Conservation (phyloP, 495 filamentous ascomycete genomes). For the Letharia columbiana region DNA sequence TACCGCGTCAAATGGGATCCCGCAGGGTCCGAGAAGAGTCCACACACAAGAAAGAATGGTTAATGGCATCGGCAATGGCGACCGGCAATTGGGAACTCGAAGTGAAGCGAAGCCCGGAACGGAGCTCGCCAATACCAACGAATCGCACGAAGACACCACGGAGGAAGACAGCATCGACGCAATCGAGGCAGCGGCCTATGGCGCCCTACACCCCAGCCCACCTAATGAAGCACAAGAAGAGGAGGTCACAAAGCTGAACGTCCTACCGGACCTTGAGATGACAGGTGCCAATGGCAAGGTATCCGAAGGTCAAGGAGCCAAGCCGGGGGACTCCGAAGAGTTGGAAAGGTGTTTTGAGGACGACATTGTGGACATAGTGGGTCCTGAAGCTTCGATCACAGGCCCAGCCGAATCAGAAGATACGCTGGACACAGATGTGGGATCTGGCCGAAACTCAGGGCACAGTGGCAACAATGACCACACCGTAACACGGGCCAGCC, state of each 20-base stretch:
- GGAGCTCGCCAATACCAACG: not conserved
- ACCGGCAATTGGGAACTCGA: not conserved
- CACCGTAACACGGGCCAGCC: not conserved
- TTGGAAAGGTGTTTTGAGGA: slow-evolving; percentile 5
- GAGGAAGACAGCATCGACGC: slow-evolving; percentile 9
- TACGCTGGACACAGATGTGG: not conserved
- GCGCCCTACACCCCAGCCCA: slow-evolving; percentile 6
- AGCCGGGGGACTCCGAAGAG: not conserved
- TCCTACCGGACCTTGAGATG: not conserved
- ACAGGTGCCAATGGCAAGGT: not conserved
- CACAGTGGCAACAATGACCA: not conserved
- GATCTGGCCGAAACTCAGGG: not conserved
- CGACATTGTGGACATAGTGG: slow-evolving; percentile 1
- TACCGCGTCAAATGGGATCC: not conserved
- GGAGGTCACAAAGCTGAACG: not conserved
- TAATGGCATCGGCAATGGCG: slow-evolving; percentile 6
- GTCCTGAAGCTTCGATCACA: slow-evolving; percentile 1
- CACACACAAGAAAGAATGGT: not conserved
- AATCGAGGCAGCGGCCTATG: slow-evolving; percentile 3
- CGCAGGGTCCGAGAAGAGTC: slow-evolving; percentile 3
- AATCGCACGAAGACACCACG: not conserved
- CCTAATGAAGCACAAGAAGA: not conserved
- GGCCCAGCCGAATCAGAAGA: not conserved
- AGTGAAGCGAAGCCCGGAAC: not conserved
- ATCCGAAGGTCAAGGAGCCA: not conserved